A percentile compares a stretch with the other conserved stretches of the same genome.
Conservation (phyloP, 2,329 filamentous ascomycete species). For the Penicillium vulpinum region DNA sequence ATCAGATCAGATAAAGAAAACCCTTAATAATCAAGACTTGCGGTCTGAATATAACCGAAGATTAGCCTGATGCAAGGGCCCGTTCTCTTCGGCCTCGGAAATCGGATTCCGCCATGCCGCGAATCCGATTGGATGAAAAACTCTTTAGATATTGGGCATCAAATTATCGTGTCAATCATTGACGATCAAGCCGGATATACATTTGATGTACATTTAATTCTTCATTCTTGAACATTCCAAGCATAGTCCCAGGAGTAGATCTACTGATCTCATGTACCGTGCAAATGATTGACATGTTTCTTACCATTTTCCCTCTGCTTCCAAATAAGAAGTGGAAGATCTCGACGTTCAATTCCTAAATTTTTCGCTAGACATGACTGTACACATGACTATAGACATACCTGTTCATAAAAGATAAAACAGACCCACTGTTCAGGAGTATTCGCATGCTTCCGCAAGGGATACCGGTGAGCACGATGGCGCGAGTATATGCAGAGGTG, state of each 20-base stretch:
- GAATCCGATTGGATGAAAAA: slow-evolving; percentile 1
- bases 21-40: neutral
- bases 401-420: neutral
- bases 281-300: neutral
- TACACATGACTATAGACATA: neutral
- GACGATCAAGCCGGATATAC: neutral
- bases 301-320: neutral
- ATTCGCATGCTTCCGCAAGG: slow-evolving; percentile 20
- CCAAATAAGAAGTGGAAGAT: neutral
- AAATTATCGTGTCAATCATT: neutral
- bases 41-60: neutral
- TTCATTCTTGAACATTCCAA: slow-evolving; percentile 7
- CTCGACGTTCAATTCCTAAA: neutral
- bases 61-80: neutral
- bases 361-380: neutral
- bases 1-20: neutral
- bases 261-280: neutral
- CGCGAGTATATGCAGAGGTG: neutral
- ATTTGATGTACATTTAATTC: neutral
- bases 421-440: neutral
- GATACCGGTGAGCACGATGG: neutral
- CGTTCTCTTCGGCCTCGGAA: slow-evolving; percentile 2
- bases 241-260: neutral
- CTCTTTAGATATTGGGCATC: neutral
- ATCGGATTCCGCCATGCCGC: slow-evolving; percentile 6